phyloP scores from a whole-genome alignment of 345 rosid genomes.

The Eucalyptus globulus region DNA sequence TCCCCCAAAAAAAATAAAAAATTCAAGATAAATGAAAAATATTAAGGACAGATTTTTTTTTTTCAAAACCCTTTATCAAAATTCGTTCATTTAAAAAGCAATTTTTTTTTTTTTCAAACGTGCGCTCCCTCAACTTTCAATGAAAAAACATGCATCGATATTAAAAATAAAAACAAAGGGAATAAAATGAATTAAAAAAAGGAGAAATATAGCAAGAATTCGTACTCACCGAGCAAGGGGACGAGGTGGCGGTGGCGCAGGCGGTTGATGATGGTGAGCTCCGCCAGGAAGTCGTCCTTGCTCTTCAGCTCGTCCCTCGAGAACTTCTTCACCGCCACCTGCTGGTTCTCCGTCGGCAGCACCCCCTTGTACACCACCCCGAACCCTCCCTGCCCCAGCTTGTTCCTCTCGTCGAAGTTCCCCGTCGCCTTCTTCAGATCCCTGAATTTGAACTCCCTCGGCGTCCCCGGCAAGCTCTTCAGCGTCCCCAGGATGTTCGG shows the following conservation, averaged over 20 bases:
- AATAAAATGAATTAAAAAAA: neutral
- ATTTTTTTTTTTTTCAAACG: neutral
- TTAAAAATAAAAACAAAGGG: neutral
- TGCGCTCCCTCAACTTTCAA: neutral
- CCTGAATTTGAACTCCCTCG: slow-evolving; percentile 28
- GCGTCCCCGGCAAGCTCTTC: slow-evolving; percentile 36
- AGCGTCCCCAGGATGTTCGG: slow-evolving; percentile 28
- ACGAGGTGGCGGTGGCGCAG: slow-evolving; percentile 55
- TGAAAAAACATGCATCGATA: neutral
- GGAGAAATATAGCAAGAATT: neutral
- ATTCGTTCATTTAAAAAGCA: neutral
- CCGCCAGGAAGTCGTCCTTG: slow-evolving; percentile 44
- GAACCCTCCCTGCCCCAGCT: slow-evolving; percentile 49
- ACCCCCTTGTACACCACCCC: slow-evolving; percentile 42
- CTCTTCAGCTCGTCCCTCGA: slow-evolving; percentile 22
- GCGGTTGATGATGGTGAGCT: slow-evolving; percentile 50
- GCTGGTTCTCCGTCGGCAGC: slow-evolving; percentile 21
- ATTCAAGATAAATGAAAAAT: neutral
- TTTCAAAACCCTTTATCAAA: neutral
- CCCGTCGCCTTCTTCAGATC: slow-evolving; percentile 53
- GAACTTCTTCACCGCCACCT: slow-evolving; percentile 45
- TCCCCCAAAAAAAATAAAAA: neutral
- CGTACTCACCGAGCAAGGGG: slow-evolving; percentile 22
- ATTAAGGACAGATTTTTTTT: neutral
- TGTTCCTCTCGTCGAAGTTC: slow-evolving; percentile 35